A percentile compares a stretch with the other conserved stretches of the same genome.
These are phyloP conservation scores for Keithomyces neogunnii DNA, from an alignment of 2,329 filamentous ascomycete genomes.

Conservation along the genomic window DNA sequence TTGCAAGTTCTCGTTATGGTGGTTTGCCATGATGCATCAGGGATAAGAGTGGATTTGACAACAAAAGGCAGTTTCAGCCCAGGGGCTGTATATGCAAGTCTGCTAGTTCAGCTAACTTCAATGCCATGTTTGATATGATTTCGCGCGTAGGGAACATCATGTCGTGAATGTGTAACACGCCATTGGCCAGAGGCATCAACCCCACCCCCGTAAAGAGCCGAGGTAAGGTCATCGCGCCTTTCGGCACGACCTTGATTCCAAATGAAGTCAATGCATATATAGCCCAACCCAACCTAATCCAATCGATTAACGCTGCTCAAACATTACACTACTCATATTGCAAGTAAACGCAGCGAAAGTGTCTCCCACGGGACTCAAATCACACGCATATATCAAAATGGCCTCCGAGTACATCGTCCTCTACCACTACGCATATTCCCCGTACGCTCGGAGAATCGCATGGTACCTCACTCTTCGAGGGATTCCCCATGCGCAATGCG, in stretches of 20 bases:
- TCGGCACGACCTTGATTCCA: neutral
- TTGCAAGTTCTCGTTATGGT: neutral
- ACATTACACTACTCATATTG: neutral
- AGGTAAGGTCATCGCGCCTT: neutral
- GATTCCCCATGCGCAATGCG: constrained; percentile 60
- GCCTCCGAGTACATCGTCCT: constrained; percentile 37
- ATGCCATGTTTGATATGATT: neutral
- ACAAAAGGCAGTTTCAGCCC: too few relatives aligned
- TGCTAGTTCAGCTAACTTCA: neutral
- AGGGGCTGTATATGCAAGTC: neutral
- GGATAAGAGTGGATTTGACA: too few relatives aligned
- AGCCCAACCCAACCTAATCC: too few relatives aligned
- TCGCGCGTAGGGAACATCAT: neutral
- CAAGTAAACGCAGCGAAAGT: neutral
- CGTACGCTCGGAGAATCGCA: constrained; percentile 52
- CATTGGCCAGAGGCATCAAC: neutral
- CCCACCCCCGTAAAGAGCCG: constrained; percentile 1
- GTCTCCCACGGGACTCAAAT: neutral
- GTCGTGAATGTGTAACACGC: neutral
- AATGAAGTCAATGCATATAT: neutral
- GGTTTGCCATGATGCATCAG: too few relatives aligned
- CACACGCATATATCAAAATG: constrained; percentile 8
- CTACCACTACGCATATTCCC: constrained; percentile 59
- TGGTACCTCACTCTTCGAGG: constrained; percentile 62
- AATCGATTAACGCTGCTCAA: neutral